These are phyloP conservation scores for Cyanodermella asteris DNA, from an alignment of 2,329 filamentous ascomycete genomes.

Conservation along the genomic window DNA sequence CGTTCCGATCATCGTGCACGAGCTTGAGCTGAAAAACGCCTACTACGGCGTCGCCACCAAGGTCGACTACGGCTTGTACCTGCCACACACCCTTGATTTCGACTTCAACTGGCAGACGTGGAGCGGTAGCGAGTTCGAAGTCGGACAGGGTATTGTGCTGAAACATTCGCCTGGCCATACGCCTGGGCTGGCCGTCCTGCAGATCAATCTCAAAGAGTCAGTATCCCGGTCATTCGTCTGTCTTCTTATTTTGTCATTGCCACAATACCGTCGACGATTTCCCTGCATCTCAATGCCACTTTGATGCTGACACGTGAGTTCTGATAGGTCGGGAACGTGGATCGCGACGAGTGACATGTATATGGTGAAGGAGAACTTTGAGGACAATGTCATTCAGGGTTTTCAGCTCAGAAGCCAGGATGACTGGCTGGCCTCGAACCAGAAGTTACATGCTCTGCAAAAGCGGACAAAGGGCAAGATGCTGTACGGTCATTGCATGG, in stretches of 20 bases:
- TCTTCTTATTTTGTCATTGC: too few species aligned
- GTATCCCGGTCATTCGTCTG: too few species aligned
- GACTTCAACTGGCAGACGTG: slow-evolving; percentile 23
- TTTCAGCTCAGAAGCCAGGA: slow-evolving; percentile 17
- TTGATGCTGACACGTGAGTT: too few species aligned
- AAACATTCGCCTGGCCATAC: slow-evolving; percentile 18
- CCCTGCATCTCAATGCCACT: too few species aligned
- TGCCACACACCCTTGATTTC: slow-evolving; percentile 16
- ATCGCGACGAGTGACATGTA: slow-evolving; percentile 21
- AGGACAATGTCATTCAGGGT: slow-evolving; percentile 15
- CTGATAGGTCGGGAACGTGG: too few species aligned
- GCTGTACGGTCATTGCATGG: slow-evolving; percentile 15
- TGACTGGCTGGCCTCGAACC: slow-evolving; percentile 16
- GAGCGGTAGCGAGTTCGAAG: slow-evolving; percentile 17
- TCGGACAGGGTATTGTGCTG: slow-evolving; percentile 18
- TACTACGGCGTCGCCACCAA: slow-evolving; percentile 23
- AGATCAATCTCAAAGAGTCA: slow-evolving; percentile 15
- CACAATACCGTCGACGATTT: too few species aligned
- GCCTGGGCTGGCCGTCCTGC: slow-evolving; percentile 16
- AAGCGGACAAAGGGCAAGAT: slow-evolving; percentile 13
- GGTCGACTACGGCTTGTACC: slow-evolving; percentile 19
- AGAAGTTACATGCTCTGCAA: slow-evolving; percentile 15
- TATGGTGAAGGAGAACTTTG: slow-evolving; percentile 19
- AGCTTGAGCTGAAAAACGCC: slow-evolving; percentile 24
- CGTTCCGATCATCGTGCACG: slow-evolving; percentile 25